Conservation (phyloP, 2,329 filamentous ascomycete species). For the Kalmusia sp. region DNA sequence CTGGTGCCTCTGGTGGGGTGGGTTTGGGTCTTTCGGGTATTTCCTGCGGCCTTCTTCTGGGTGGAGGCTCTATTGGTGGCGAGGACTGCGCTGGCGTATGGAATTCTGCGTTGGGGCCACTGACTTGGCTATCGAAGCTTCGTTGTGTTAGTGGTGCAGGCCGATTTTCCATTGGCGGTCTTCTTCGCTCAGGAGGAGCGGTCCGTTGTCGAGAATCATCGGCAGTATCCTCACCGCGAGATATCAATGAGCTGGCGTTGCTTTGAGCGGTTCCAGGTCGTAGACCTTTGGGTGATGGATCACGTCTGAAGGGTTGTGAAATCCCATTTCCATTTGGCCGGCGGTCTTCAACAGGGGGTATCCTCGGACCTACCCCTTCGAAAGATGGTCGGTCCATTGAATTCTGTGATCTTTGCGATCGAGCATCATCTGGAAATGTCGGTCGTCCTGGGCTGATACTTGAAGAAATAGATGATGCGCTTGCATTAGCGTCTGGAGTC, state of each 20-base stretch:
- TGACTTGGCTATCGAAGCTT: slow-evolving; percentile 31
- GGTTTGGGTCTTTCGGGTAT: slow-evolving; percentile 11
- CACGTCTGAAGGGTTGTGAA: slow-evolving; percentile 31
- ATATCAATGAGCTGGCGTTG: slow-evolving; percentile 39
- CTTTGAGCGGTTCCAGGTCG: slow-evolving; percentile 46
- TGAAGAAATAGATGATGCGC: slow-evolving; percentile 22
- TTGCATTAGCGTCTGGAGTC: slow-evolving; percentile 38
- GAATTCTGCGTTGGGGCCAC: slow-evolving; percentile 28
- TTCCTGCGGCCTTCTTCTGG: slow-evolving; percentile 20
- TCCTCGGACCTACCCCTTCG: slow-evolving; percentile 27
- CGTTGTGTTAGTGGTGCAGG: slow-evolving; percentile 35
- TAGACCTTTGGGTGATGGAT: slow-evolving; percentile 42
- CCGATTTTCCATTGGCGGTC: slow-evolving; percentile 69
- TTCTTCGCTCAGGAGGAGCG: slow-evolving; percentile 64
- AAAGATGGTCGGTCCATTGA: slow-evolving; percentile 35
- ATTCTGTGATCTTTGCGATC: slow-evolving; percentile 36
- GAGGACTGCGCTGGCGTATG: slow-evolving; percentile 26
- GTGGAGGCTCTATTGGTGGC: slow-evolving; percentile 18
- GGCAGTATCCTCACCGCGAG: slow-evolving; percentile 35
- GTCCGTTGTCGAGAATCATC: slow-evolving; percentile 28
- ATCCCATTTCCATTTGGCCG: slow-evolving; percentile 40
- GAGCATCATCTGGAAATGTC: slow-evolving; percentile 36
- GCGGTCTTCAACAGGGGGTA: slow-evolving; percentile 34
- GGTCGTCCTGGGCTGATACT: slow-evolving; percentile 37
- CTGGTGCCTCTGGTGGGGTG: slow-evolving; percentile 7